Evolutionary conservation across 768 basidiomycete species (phyloP), one percentile per base, ranked within the genome.

Genomic region (Gloeostereum incarnatum): DNA sequence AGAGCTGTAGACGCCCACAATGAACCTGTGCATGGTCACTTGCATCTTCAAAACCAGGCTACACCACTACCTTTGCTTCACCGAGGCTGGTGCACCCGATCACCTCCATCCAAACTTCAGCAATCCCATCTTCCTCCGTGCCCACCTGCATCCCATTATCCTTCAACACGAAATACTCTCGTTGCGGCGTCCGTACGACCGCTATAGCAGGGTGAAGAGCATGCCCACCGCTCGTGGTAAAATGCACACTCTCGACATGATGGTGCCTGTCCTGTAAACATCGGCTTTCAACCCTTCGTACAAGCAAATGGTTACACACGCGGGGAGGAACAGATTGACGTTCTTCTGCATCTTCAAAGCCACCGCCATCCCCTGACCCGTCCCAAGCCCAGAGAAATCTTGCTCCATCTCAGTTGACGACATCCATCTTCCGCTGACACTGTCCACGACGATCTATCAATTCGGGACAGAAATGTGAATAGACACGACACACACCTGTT

Each of bases 121-220:
- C 68, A 18, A 87, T 63, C 0, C 82, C 84, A 5, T 82, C 81
- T 47, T 88, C 84, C 53, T 89, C 85, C 31, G 64, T 66, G 5
- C 85, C 85, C 10, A 88, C 65, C 46, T 81, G 74, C 74, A 84
- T 77, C 11, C 85, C 85, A 39, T 82, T 87, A 42, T 86, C 81
- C 39, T 67, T 71, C 43, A 89, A 53, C 23, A 88, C 65, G 47
- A 66, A 79, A 49, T 85, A 83, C 51, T 78, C 80, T 41, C 85
- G 57, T 23, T 59, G 63, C 2, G 75, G 75, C 0, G 85, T 88
- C 52, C 84, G 85, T 6, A 87, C 69, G 13, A 72, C 61, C 1
- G 85, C 85, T 4, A 88, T 48, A 2, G 79, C 79, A 1, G 58
- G 54, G 49, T 87, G 84, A 13, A 89, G 56, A 2, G 60, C 50